Conservation (phyloP, 306 rosid species). For the Dryas drummondii region DNA sequence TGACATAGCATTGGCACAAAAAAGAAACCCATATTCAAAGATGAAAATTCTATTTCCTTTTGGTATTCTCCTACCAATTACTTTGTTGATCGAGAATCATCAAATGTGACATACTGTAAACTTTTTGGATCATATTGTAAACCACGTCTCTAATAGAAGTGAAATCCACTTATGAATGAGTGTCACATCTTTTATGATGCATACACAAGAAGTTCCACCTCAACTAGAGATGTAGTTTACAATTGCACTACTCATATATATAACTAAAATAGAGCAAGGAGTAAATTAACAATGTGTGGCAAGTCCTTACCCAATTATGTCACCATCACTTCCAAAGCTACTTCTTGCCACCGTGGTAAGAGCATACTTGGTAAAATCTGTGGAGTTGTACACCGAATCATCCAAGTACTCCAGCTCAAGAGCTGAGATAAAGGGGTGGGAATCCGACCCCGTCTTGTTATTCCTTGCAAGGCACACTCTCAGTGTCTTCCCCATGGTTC, state of each 20-base stretch:
- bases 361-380: conserved; percentile 61
- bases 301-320: conserved; percentile 54
- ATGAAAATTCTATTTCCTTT: neutral
- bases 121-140: neutral
- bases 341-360: conserved; percentile 62
- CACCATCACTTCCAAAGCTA: conserved; percentile 45
- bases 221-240: neutral
- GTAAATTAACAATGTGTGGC: neutral
- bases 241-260: neutral
- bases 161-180: neutral
- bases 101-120: neutral
- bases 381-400: conserved; percentile 61
- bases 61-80: no score
- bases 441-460: conserved; percentile 31
- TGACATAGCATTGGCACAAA: neutral
- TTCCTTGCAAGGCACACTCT: conserved; percentile 83
- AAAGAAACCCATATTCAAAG: neutral
- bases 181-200: neutral
- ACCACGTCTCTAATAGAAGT: neutral
- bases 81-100: no score
- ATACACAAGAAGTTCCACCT: neutral
- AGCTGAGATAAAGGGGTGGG: conserved; percentile 84
- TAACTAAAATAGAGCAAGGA: neutral
- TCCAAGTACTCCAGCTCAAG: conserved; percentile 65
- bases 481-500: conserved; percentile 45